Conservation (phyloP, 2,329 filamentous ascomycete species). For the Colletotrichum godetiae region DNA sequence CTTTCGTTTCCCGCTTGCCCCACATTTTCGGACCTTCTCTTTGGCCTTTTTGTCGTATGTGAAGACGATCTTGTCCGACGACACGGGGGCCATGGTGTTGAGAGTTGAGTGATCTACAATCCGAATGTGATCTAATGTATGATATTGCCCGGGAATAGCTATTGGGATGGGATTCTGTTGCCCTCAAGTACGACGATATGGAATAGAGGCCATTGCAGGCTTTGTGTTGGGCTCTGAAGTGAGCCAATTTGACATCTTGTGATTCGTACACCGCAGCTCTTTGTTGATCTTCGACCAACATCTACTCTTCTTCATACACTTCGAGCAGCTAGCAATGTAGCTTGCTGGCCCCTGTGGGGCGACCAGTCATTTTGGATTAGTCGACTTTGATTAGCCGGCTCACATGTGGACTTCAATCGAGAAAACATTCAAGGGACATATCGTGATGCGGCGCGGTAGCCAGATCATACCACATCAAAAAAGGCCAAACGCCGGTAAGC, state of each 20-base stretch:
- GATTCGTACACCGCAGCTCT: neutral
- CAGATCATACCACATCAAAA: too few species aligned
- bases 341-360: too few species aligned
- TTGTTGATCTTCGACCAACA: neutral
- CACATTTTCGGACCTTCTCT: neutral
- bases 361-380: too few species aligned
- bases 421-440: too few species aligned
- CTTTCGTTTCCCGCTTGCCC: neutral
- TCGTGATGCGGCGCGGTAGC: too few species aligned
- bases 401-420: too few species aligned
- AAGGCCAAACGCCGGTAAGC: too few species aligned
- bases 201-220: neutral
- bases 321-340: too few species aligned
- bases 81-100: neutral
- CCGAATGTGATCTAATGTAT: constrained; percentile 2
- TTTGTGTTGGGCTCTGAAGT: too few species aligned
- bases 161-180: neutral
- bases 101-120: neutral
- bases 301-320: too few species aligned
- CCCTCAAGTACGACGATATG: constrained; percentile 1
- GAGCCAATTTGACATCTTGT: neutral
- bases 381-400: too few species aligned
- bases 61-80: neutral
- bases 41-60: neutral
- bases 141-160: neutral